Evolutionary conservation across 2,329 filamentous ascomycete genomes (phyloP).

Genomic region (Colletotrichum nymphaeae): DNA sequence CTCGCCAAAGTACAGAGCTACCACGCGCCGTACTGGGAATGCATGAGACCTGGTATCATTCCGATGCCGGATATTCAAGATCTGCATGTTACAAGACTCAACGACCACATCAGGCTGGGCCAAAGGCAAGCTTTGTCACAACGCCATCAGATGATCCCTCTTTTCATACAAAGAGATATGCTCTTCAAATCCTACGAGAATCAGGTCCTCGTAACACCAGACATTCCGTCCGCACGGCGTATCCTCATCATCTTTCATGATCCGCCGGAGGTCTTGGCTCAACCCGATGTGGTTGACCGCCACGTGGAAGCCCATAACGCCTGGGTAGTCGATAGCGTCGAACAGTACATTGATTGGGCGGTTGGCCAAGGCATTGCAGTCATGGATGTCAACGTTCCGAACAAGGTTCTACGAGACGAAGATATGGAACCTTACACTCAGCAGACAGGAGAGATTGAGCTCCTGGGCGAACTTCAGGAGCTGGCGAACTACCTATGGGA

Average conservation of each 20-base stretch:
- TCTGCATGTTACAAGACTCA: conserved; percentile 72
- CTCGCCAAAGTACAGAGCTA: conserved; percentile 69
- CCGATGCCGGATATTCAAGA: conserved; percentile 63
- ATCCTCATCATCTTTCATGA: conserved; percentile 92
- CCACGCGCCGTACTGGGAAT: conserved; percentile 85
- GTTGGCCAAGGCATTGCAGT: conserved; percentile 81
- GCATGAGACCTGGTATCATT: conserved; percentile 78
- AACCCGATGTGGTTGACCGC: conserved; percentile 77
- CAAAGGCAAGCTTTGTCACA: conserved; percentile 79
- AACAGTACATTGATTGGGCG: conserved; percentile 88
- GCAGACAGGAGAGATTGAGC: conserved; percentile 54
- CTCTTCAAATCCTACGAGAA: conserved; percentile 85
- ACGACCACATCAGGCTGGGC: conserved; percentile 83
- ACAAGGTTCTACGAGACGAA: conserved; percentile 74
- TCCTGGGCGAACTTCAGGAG: conserved; percentile 74
- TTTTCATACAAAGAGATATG: conserved; percentile 81
- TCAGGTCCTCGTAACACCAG: conserved; percentile 84
- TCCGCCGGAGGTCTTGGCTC: conserved; percentile 78
- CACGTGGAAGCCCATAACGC: conserved; percentile 85
- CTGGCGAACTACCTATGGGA: conserved; percentile 93
- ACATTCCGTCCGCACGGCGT: conserved; percentile 73
- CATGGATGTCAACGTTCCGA: conserved; percentile 92
- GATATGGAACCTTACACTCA: conserved; percentile 62
- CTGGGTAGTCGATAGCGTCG: conserved; percentile 86
- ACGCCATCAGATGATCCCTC: conserved; percentile 80